A percentile compares a stretch with the other conserved stretches of the same genome.
phyloP scores from a whole-genome alignment of 2,329 filamentous ascomycete species.

The Fusarium nelsonii region DNA sequence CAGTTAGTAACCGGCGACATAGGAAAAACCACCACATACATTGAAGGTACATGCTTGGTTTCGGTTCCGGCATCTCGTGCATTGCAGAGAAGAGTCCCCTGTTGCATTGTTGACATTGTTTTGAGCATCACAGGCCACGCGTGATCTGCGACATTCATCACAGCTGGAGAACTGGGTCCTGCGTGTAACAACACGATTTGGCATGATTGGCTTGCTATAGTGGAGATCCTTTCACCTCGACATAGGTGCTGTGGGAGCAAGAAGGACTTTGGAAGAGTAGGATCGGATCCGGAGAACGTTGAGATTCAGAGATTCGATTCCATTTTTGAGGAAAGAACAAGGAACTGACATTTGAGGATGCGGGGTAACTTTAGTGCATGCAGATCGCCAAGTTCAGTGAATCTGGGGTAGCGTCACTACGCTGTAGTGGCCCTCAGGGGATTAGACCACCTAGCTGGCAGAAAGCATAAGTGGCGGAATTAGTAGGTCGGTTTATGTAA shows the following conservation, averaged over 20 bases:
- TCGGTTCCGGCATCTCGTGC: constrained; percentile 67
- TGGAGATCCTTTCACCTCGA: not conserved
- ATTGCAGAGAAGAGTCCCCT: constrained; percentile 74
- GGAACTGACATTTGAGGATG: constrained; percentile 17
- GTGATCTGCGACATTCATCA: constrained; percentile 50
- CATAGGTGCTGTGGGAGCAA: not conserved
- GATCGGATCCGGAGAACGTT: constrained; percentile 30
- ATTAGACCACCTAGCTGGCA: too few relatives aligned
- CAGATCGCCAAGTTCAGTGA: constrained; percentile 23
- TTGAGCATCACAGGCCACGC: constrained; percentile 50
- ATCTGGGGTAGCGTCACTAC: constrained; percentile 29
- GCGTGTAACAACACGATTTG: constrained; percentile 38
- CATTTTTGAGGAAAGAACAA: constrained; percentile 11
- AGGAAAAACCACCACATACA: constrained; percentile 19
- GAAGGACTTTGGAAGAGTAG: not conserved
- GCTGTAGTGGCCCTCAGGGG: not conserved
- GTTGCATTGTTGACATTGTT: constrained; percentile 56
- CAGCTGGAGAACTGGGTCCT: constrained; percentile 55
- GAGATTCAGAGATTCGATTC: not conserved
- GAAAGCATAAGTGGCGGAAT: too few relatives aligned
- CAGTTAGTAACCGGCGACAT: not conserved
- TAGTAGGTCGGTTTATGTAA: too few relatives aligned
- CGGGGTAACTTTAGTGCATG: constrained; percentile 34
- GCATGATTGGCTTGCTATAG: constrained; percentile 28
- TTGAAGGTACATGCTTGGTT: constrained; percentile 49